Conservation (phyloP, 257 asterid genomes). For the Penstemon davidsonii region DNA sequence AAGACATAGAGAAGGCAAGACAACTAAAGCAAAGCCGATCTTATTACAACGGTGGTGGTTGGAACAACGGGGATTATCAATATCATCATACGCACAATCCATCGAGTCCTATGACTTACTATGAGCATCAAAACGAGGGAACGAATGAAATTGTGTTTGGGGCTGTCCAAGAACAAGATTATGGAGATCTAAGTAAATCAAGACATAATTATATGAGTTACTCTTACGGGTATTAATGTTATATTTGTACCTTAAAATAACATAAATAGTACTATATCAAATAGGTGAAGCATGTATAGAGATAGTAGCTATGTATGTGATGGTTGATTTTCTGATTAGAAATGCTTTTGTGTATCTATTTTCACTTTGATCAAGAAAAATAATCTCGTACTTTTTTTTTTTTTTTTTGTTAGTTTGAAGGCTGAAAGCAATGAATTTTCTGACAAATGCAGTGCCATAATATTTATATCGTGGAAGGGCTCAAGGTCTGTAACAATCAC, state of each 20-base stretch:
- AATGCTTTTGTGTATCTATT: too few species aligned
- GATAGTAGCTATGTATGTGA: background rate
- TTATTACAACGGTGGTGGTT: constrained; percentile 17
- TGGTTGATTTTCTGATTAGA: constrained; percentile 3
- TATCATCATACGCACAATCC: constrained; percentile 67
- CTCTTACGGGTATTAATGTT: constrained; percentile 57
- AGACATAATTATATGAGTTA: constrained; percentile 76
- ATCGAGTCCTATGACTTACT: constrained; percentile 57
- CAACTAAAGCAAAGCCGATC: constrained; percentile 53
- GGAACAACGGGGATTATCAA: constrained; percentile 31
- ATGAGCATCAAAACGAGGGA: constrained; percentile 57
- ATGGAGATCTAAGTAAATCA: constrained; percentile 61
- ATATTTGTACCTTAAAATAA: background rate
- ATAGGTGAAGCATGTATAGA: constrained; percentile 26
- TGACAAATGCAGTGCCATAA: too few species aligned
- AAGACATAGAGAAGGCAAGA: constrained; percentile 25
- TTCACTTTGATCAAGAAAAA: too few species aligned
- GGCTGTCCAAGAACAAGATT: constrained; percentile 89
- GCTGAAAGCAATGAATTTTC: too few species aligned
- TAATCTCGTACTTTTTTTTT: too few species aligned
- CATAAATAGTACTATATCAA: background rate
- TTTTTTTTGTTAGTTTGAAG: too few species aligned
- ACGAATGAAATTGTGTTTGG: constrained; percentile 90
- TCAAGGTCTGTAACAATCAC: too few species aligned
- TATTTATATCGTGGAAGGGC: too few species aligned